phyloP scores from a whole-genome alignment of 306 rosid species.

The Dryas octopetala region DNA sequence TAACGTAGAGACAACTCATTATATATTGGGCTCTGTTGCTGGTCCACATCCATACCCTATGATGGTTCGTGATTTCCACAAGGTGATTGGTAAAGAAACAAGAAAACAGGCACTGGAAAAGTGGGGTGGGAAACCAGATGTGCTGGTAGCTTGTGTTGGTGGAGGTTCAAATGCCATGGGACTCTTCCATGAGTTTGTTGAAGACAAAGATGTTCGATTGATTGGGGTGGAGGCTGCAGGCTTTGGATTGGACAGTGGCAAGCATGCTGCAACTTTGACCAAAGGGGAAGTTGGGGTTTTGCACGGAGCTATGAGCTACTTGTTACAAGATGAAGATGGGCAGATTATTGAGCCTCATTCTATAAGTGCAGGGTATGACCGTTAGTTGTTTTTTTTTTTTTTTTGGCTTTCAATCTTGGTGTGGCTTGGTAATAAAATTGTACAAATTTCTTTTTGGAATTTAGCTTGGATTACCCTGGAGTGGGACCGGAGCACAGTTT shows the following conservation, averaged over 20 bases:
- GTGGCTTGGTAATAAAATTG: slow-evolving; percentile 9
- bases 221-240: slow-evolving; percentile 98
- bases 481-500: slow-evolving; percentile 98
- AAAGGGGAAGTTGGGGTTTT: slow-evolving; percentile 91
- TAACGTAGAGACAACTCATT: slow-evolving; percentile 96
- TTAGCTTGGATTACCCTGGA: slow-evolving; percentile 98
- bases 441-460: slow-evolving; percentile 16
- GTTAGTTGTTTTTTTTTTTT: slow-evolving; percentile 1
- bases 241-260: slow-evolving; percentile 85
- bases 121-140: slow-evolving; percentile 97
- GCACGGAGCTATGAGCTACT: slow-evolving; percentile 99
- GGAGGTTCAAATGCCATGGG: slow-evolving; percentile 99
- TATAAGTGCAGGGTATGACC: slow-evolving; percentile 87
- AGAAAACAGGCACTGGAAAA: slow-evolving; percentile 89
- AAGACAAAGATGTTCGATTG: slow-evolving; percentile 71
- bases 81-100: slow-evolving; percentile 89
- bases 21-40: slow-evolving; percentile 95
- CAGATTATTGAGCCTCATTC: slow-evolving; percentile 97
- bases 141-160: slow-evolving; percentile 87
- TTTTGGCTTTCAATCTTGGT: slow-evolving; percentile 8
- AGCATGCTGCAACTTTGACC: slow-evolving; percentile 92
- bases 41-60: slow-evolving; percentile 99
- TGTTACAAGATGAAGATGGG: slow-evolving; percentile 93
- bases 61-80: slow-evolving; percentile 98
- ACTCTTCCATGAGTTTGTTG: slow-evolving; percentile 82